A percentile compares a stretch with the other conserved stretches of the same genome.
These are phyloP conservation scores for Amylocystis lapponica DNA, from an alignment of 768 basidiomycete species.

Conservation along the genomic window DNA sequence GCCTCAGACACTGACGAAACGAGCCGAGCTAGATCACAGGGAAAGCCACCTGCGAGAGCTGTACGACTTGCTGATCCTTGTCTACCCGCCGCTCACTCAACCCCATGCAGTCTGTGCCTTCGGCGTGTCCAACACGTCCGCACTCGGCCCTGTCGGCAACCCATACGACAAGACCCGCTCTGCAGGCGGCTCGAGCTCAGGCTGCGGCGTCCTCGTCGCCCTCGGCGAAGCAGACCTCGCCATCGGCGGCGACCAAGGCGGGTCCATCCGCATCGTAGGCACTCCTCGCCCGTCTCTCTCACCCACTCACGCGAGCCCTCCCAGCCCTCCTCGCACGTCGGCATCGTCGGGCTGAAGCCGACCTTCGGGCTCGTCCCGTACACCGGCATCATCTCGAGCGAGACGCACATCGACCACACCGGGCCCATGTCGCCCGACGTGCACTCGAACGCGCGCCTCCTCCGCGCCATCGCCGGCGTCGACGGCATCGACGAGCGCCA, in stretches of 20 bases:
- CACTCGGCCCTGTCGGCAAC: conserved; percentile 37
- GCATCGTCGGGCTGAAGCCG: conserved; percentile 37
- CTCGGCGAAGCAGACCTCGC: conserved; percentile 35
- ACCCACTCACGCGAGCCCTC: not conserved
- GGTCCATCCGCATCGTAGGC: conserved; percentile 32
- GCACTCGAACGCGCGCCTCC: conserved; percentile 34
- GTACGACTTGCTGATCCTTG: conserved; percentile 4
- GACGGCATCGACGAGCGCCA: conserved; percentile 41
- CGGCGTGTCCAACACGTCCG: conserved; percentile 31
- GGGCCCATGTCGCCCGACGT: conserved; percentile 36
- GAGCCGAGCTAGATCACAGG: conserved; percentile 28
- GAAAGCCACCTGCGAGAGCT: conserved; percentile 33
- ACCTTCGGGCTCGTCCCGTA: conserved; percentile 42
- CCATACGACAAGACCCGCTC: conserved; percentile 37
- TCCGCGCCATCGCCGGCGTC: conserved; percentile 38
- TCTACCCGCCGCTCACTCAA: not conserved
- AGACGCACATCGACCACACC: conserved; percentile 35
- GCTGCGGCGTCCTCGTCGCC: conserved; percentile 37
- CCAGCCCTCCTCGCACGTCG: conserved; percentile 36
- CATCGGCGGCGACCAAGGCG: conserved; percentile 45
- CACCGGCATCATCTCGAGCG: conserved; percentile 38
- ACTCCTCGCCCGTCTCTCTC: not conserved
- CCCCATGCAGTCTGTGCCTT: conserved; percentile 26
- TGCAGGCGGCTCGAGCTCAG: conserved; percentile 38
- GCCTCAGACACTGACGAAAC: not conserved